These are phyloP conservation scores for Chloris gayana DNA, from an alignment of 176 grass and related monocot genomes.

Conservation along the genomic window DNA sequence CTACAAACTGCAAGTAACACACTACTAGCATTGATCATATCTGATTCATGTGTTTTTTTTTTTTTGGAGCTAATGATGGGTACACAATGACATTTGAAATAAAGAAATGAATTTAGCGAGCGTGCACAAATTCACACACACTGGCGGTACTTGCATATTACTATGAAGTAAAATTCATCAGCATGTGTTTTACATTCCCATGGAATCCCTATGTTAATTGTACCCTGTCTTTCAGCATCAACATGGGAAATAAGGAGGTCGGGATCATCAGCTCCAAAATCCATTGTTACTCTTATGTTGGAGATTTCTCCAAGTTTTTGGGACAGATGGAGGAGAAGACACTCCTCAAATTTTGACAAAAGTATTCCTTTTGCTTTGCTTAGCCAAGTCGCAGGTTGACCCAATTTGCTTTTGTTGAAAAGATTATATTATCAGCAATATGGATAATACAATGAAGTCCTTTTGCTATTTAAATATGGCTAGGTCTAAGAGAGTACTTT, in stretches of 20 bases:
- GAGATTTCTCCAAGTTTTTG: slow-evolving; percentile 69
- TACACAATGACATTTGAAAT: not conserved
- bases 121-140: not conserved
- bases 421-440: slow-evolving; percentile 17
- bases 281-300: slow-evolving; percentile 82
- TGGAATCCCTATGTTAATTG: slow-evolving; percentile 20
- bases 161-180: slow-evolving; percentile 32
- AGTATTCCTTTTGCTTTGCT: slow-evolving; percentile 84
- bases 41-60: too few species aligned
- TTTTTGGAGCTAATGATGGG: too few species aligned
- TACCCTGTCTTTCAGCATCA: slow-evolving; percentile 62
- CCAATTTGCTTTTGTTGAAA: slow-evolving; percentile 24
- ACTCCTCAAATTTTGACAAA: slow-evolving; percentile 72
- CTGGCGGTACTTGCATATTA: slow-evolving; percentile 24
- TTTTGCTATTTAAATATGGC: slow-evolving; percentile 30
- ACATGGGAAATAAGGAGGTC: slow-evolving; percentile 88
- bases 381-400: slow-evolving; percentile 93
- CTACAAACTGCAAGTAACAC: too few species aligned
- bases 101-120: not conserved
- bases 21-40: too few species aligned
- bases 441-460: slow-evolving; percentile 15
- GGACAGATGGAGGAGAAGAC: slow-evolving; percentile 77
- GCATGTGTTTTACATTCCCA: slow-evolving; percentile 9
- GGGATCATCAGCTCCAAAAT: slow-evolving; percentile 58
- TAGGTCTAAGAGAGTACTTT: slow-evolving; percentile 95